Percentiles rank a stretch among this genome's conserved stretches.
Conservation (phyloP, 768 basidiomycete species). For the Fomitopsis pulvina region DNA sequence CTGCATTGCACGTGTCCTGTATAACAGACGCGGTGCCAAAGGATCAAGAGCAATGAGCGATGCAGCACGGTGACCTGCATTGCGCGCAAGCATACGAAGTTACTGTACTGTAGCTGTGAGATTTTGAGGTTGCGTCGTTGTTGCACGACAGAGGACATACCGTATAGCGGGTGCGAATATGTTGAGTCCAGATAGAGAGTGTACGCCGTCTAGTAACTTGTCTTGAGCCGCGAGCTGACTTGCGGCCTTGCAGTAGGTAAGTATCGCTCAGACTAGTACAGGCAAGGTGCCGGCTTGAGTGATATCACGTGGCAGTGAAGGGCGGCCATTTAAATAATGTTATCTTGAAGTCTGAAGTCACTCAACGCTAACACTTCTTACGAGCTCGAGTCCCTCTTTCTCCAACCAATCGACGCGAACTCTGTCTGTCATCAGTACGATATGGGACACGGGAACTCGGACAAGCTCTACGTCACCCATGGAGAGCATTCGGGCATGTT, state of each 20-base stretch:
- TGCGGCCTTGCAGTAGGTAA: neutral
- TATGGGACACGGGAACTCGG: slow-evolving; percentile 84
- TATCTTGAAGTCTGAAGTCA: no score
- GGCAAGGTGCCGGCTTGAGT: no score
- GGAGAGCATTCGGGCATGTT: slow-evolving; percentile 77
- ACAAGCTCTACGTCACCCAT: slow-evolving; percentile 87
- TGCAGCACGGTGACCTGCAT: slow-evolving; percentile 4
- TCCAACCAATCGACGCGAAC: neutral
- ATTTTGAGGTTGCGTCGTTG: no score
- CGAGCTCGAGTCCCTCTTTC: neutral
- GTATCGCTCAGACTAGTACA: neutral
- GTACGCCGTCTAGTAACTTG: no score
- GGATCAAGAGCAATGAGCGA: slow-evolving; percentile 33
- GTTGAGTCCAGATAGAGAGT: no score
- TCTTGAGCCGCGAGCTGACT: no score
- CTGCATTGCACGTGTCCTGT: slow-evolving; percentile 6
- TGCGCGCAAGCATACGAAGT: slow-evolving; percentile 7
- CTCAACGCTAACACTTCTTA: neutral
- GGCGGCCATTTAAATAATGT: no score
- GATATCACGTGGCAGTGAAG: no score
- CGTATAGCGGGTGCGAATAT: no score
- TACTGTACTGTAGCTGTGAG: neutral
- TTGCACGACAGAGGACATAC: no score
- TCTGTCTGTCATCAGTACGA: slow-evolving; percentile 14
- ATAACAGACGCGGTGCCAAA: slow-evolving; percentile 29